A percentile compares a stretch with the other conserved stretches of the same genome.
These are phyloP conservation scores for Wickerhamomyces silvicola DNA, from an alignment of 805 yeast genomes.

Conservation along the genomic window DNA sequence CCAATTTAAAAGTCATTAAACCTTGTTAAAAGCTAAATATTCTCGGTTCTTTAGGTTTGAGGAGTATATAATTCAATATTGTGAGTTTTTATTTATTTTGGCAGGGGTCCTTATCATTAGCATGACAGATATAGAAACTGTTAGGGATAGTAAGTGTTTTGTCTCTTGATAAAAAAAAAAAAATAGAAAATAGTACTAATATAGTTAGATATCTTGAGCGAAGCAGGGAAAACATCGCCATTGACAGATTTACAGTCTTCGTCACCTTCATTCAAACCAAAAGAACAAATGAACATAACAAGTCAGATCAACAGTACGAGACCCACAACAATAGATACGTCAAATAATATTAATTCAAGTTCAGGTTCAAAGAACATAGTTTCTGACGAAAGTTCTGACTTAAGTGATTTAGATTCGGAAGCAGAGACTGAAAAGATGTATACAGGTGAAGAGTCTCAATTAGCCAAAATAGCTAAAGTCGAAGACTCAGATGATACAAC, in stretches of 20 bases:
- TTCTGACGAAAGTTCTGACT: slow-evolving; percentile 32
- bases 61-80: too few relatives aligned
- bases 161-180: background rate
- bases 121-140: slow-evolving; percentile 18
- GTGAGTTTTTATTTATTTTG: too few relatives aligned
- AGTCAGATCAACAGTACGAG: too few relatives aligned
- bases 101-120: too few relatives aligned
- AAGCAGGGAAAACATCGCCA: slow-evolving; percentile 22
- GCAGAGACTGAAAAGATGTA: slow-evolving; percentile 91
- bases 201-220: slow-evolving; percentile 9
- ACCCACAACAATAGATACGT: slow-evolving; percentile 1
- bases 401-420: slow-evolving; percentile 66
- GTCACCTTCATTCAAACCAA: slow-evolving; percentile 15
- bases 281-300: slow-evolving; percentile 2
- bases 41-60: too few relatives aligned
- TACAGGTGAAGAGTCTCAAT: slow-evolving; percentile 29
- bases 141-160: slow-evolving; percentile 8
- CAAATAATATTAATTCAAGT: background rate
- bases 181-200: slow-evolving; percentile 1
- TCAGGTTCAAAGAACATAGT: slow-evolving; percentile 17
- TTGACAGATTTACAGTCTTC: slow-evolving; percentile 21
- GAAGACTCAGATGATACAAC: slow-evolving; percentile 10
- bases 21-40: too few relatives aligned
- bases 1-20: too few relatives aligned
- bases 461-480: slow-evolving; percentile 34